Evolutionary conservation across 257 asterid species (phyloP).

Genomic region (Rehmannia glutinosa): DNA sequence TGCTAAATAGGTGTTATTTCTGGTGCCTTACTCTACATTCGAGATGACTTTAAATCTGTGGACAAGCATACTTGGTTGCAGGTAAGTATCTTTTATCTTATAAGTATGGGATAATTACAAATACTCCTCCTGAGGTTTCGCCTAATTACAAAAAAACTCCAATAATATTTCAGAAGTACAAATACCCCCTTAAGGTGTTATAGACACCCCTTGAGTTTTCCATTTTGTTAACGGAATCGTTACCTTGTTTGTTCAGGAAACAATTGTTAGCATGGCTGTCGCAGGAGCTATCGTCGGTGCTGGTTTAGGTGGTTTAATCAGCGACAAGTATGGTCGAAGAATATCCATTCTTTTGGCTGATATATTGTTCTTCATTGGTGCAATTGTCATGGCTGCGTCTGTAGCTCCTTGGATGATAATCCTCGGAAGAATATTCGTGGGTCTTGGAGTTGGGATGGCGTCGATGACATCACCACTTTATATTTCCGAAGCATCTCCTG

Average conservation of each 20-base stretch:
- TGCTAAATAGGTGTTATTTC: slow-evolving; percentile 72
- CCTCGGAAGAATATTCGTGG: slow-evolving; percentile 65
- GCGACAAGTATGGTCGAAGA: slow-evolving; percentile 66
- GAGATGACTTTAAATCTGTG: slow-evolving; percentile 53
- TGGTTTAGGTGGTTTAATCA: slow-evolving; percentile 61
- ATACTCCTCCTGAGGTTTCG: background rate
- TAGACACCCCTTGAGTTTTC: no score
- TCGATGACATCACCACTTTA: slow-evolving; percentile 84
- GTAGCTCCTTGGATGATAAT: slow-evolving; percentile 69
- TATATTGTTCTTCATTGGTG: slow-evolving; percentile 53
- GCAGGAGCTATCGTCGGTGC: slow-evolving; percentile 87
- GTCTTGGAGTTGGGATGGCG: slow-evolving; percentile 91
- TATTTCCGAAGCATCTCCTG: slow-evolving; percentile 84
- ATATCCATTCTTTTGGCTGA: slow-evolving; percentile 68
- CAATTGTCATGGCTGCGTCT: slow-evolving; percentile 59
- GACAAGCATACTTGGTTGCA: slow-evolving; percentile 55
- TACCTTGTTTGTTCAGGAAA: slow-evolving; percentile 39
- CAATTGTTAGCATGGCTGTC: slow-evolving; percentile 77
- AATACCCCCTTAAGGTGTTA: background rate
- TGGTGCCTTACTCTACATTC: slow-evolving; percentile 77
- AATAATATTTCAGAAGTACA: background rate
- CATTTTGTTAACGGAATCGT: background rate
- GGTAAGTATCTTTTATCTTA: slow-evolving; percentile 22
- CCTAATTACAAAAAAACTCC: background rate
- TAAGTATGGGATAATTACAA: background rate